Base-by-base conservation (phyloP, 805 yeast genomes). In the Yarrowia hollandica region DNA sequence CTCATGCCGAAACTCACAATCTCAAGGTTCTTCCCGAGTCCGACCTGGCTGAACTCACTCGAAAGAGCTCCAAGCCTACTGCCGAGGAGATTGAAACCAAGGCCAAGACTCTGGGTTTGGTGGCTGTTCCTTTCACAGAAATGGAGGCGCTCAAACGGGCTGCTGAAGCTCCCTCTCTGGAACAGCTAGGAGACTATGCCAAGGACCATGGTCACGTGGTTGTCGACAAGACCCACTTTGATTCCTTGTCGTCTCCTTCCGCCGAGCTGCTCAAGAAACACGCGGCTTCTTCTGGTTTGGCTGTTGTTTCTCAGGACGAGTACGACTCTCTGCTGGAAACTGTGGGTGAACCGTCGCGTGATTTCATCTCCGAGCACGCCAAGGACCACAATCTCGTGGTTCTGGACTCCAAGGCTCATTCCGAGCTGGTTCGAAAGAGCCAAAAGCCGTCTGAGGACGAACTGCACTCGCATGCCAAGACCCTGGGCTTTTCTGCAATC, bases 371-470 rank as follows among this genome's bases (percentile, higher is more conserved):
- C 33, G 60, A 64, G 8, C 69, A 65, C 48, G 74, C 77, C 12
- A 62, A 61, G 28, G 66, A 62, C 31, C 62, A 69, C 5, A 72
- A 70, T 9, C 66, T 71, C 26, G 67, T 64, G 5, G 63, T 72
- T 14, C 23, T 77, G 7, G 64, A 74, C 5, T 64, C 67, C 30
- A 74, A 68, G 16, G 73, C 71, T 22, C 75, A 65, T 28, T 60
- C 59, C 16, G 62, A 65, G 10, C 62, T 69, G 16, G 21, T 56
- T 3, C 25, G 44, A 10, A 30, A 41, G 42, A 37, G 50, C 25
- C 23, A 26, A 14, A 23, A 46, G n/a, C 60, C 62, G 2, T 35
- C 60, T 4, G 60, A 21, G 11, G 61, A 55, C 10, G 56, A 50
- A 28, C 44, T 52, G 23, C 44, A 35, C 12, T 5, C n/a, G 9